These are phyloP conservation scores for Saccharomycodes ludwigii DNA, from an alignment of 805 yeast genomes.

Conservation along the genomic window DNA sequence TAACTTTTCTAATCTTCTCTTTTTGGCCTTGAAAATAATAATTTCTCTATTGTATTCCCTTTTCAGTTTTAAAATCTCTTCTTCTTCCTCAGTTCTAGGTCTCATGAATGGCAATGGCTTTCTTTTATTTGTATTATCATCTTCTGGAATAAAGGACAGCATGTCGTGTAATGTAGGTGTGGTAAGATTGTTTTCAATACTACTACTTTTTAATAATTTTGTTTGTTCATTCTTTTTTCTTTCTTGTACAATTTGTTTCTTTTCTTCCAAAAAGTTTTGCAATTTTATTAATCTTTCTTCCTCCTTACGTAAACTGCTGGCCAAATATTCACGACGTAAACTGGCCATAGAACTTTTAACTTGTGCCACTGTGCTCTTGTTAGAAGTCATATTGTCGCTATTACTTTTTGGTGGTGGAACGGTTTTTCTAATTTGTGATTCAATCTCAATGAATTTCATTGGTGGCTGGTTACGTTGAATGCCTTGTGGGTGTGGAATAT, in stretches of 20 bases:
- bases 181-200: constrained; percentile 1
- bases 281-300: constrained; percentile 32
- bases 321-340: constrained; percentile 60
- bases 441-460: constrained; percentile 45
- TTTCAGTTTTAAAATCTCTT: constrained; percentile 40
- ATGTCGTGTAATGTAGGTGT: constrained; percentile 5
- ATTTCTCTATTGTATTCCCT: constrained; percentile 55
- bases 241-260: constrained; percentile 24
- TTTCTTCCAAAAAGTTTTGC: constrained; percentile 20
- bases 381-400: constrained; percentile 12
- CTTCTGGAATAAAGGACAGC: background rate
- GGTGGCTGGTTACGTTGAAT: constrained; percentile 44
- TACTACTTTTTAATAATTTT: constrained; percentile 37
- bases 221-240: constrained; percentile 23
- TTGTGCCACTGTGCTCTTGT: constrained; percentile 19
- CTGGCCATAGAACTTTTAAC: constrained; percentile 22
- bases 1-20: constrained; percentile 41
- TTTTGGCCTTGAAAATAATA: constrained; percentile 38
- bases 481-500: constrained; percentile 53
- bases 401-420: constrained; percentile 33
- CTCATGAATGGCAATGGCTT: constrained; percentile 51
- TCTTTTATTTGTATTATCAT: background rate
- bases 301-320: constrained; percentile 47
- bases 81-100: constrained; percentile 61
- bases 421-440: constrained; percentile 42